Evolutionary conservation across 257 asterid genomes (phyloP).

Genomic region (Solanum tacnaense): DNA sequence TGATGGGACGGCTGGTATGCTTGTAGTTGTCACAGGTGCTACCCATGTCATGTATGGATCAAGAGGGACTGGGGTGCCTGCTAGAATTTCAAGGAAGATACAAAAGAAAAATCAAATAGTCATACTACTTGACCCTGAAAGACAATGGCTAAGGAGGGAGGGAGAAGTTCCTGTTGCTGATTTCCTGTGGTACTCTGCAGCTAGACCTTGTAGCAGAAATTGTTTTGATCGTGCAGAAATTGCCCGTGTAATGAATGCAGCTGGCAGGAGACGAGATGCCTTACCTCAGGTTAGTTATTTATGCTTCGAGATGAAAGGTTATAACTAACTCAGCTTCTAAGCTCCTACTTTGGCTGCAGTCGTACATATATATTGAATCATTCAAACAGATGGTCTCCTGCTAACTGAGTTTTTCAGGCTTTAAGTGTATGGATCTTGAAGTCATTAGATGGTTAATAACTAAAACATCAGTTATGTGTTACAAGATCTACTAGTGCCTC

Average conservation of each 20-base stretch:
- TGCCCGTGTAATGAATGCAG: slow-evolving; percentile 97
- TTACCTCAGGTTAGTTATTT: slow-evolving; percentile 69
- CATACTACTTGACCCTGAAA: slow-evolving; percentile 68
- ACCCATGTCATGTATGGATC: slow-evolving; percentile 74
- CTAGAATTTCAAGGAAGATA: slow-evolving; percentile 67
- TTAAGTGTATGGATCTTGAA: not conserved
- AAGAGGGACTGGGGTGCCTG: slow-evolving; percentile 88
- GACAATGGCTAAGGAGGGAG: slow-evolving; percentile 75
- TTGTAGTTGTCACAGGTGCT: slow-evolving; percentile 85
- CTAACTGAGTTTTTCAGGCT: not conserved
- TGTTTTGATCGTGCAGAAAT: slow-evolving; percentile 98
- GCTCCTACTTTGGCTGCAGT: not conserved
- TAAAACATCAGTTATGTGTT: not conserved
- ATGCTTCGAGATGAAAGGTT: not conserved
- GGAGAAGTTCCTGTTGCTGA: slow-evolving; percentile 95
- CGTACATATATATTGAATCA: not conserved
- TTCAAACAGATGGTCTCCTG: not conserved
- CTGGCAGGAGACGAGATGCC: slow-evolving; percentile 90
- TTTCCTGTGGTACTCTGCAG: slow-evolving; percentile 96
- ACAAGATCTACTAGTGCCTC: not conserved
- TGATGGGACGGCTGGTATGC: slow-evolving; percentile 61
- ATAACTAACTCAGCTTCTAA: not conserved
- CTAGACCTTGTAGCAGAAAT: slow-evolving; percentile 84
- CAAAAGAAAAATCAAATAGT: slow-evolving; percentile 73
- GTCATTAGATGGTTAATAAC: not conserved